Evolutionary conservation across 805 yeast genomes (phyloP), one percentile per base, ranked within the genome.

Genomic region (Wickerhamomyces kurtzmanii): DNA sequence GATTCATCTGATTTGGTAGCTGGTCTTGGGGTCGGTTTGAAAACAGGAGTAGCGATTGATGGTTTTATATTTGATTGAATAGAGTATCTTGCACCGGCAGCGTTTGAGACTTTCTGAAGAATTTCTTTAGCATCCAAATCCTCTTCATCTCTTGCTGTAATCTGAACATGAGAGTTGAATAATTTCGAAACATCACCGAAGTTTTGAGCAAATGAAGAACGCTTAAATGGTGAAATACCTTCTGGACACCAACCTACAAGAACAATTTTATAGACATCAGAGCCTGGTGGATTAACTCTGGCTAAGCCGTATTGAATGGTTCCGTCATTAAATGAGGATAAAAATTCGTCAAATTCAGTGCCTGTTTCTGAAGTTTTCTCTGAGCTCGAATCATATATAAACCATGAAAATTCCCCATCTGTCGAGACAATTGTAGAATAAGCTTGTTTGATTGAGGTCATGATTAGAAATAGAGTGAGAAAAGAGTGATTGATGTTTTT

Each of bases 191-290:
- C 81, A 22, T 76, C 82, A 22, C 83, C 85, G 40, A 80, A 76
- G 53, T 81, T 82, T 34, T 73, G 58, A 16, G 89, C 86, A 55
- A 76, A 82, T 2, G 86, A 75, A 25, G 83, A 68, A 43, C 85
- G 70, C 16, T 78, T 64, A 48, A 76, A 80, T 47, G 63, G 65
- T 38, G 96, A 94, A 14, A 94, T 87, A 31, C 89, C 83, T 53
- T 91, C 97, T 6, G 98, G 98, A 58, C 94, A 83, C 96, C 96
- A 89, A 28, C 96, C 97, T 21, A 91, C 65, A 26, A 91, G 62
- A 18, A 89, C 69, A 39, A 83, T 64, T 61, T 91, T 91, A 46
- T 72, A 70, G 20, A 91, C 87, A 42, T 82, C 91, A 4, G 94
- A 80, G n/a, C 91, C 93, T 31, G 89, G 89, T 31, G 89, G 94